A percentile compares a stretch with the other conserved stretches of the same genome.
Conservation (phyloP, 2,329 filamentous ascomycete genomes). For the Diaporthe nobilis region DNA sequence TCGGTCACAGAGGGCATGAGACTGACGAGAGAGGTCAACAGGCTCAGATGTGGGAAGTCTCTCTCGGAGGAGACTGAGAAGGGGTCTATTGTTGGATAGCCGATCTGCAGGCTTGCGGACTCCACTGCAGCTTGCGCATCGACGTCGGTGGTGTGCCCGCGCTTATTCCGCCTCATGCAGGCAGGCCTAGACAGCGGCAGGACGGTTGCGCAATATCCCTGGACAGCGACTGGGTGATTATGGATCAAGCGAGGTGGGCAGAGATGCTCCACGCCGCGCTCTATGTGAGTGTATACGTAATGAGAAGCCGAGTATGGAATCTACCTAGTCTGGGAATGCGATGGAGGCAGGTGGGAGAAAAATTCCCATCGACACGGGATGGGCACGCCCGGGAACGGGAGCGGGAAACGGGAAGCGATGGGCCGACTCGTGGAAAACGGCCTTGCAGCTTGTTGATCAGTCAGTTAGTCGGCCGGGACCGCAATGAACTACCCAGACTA, state of each 20-base stretch:
- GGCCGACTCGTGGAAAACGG: conserved; percentile 1
- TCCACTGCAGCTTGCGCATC: conserved; percentile 27
- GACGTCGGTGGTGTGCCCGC: conserved; percentile 24
- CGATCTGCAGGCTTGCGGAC: conserved; percentile 11
- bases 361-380: conserved; percentile 8
- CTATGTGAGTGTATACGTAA: conserved; percentile 23
- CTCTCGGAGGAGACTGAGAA: not conserved
- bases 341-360: conserved; percentile 4
- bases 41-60: not conserved
- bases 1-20: not conserved
- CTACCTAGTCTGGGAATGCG: not conserved
- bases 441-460: not conserved
- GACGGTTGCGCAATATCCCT: conserved; percentile 41
- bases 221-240: conserved; percentile 35
- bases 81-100: not conserved
- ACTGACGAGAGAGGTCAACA: conserved; percentile 12
- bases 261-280: conserved; percentile 23
- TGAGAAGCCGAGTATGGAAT: conserved; percentile 14
- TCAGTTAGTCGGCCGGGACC: conserved; percentile 14
- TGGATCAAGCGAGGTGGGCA: conserved; percentile 33
- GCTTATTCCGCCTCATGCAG: conserved; percentile 6
- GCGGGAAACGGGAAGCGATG: conserved; percentile 6
- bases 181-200: conserved; percentile 25
- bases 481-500: not conserved
- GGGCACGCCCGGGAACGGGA: conserved; percentile 1